Evolutionary conservation across 228 moss, liverwort and hornwort species (phyloP).

Genomic region (Sphagnum magellanicum): DNA sequence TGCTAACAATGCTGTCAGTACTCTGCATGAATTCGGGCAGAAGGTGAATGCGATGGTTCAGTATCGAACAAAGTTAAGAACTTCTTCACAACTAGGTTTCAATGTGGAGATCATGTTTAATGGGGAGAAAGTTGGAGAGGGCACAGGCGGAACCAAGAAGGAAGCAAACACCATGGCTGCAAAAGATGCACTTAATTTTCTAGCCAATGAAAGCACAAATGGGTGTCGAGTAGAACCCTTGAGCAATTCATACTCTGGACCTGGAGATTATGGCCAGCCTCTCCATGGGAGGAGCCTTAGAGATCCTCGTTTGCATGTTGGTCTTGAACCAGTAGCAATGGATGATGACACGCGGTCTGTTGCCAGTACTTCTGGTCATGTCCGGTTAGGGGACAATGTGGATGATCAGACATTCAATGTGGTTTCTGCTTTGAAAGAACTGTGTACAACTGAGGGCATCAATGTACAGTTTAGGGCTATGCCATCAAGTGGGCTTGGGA

Average conservation of each 20-base stretch:
- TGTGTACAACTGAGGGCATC: conserved; percentile 89
- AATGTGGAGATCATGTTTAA: conserved; percentile 73
- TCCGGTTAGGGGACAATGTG: conserved; percentile 31
- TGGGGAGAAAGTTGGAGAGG: conserved; percentile 90
- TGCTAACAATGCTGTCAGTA: conserved; percentile 38
- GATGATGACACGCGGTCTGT: conserved; percentile 63
- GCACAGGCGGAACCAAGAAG: conserved; percentile 75
- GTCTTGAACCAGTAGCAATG: conserved; percentile 62
- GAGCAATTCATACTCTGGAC: conserved; percentile 30
- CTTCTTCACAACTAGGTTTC: conserved; percentile 40
- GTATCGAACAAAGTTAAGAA: conserved; percentile 45
- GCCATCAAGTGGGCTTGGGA: conserved; percentile 55
- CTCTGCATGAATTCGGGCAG: conserved; percentile 51
- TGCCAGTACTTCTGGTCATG: conserved; percentile 92
- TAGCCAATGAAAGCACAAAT: conserved; percentile 33
- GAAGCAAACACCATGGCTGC: conserved; percentile 90
- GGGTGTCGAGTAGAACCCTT: conserved; percentile 28
- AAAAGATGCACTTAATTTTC: conserved; percentile 71
- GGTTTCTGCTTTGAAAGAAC: conserved; percentile 79
- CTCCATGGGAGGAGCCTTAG: conserved; percentile 50
- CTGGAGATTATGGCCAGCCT: conserved; percentile 59
- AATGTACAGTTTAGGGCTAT: conserved; percentile 93
- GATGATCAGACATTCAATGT: conserved; percentile 54
- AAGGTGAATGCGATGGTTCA: conserved; percentile 54
- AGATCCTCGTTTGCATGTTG: conserved; percentile 81